Conservation (phyloP, 1,139 yeast genomes). For the Meyerozyma elateridarum region DNA sequence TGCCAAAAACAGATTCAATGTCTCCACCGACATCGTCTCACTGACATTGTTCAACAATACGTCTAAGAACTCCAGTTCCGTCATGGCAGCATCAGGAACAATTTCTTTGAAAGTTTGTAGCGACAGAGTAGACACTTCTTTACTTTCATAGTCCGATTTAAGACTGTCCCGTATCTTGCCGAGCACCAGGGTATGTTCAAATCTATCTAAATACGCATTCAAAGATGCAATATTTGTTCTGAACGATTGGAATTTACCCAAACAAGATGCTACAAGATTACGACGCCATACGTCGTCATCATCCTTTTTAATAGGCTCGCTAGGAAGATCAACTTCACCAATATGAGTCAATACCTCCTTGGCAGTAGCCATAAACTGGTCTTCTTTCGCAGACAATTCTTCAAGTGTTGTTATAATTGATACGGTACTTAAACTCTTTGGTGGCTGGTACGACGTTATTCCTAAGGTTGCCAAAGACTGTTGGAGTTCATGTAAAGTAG, state of each 20-base stretch:
- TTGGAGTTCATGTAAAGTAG: neutral
- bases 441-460: neutral
- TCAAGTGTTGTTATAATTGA: no score
- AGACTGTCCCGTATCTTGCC: neutral
- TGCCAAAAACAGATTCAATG: neutral
- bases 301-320: no score
- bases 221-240: neutral
- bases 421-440: neutral
- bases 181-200: neutral
- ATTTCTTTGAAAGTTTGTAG: no score
- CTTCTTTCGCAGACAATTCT: slow-evolving; percentile 1
- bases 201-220: neutral
- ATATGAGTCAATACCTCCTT: neutral
- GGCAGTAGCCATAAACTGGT: neutral
- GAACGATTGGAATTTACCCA: slow-evolving; percentile 2
- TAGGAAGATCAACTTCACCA: neutral
- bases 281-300: neutral
- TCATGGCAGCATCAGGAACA: no score
- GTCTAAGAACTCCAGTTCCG: slow-evolving; percentile 2
- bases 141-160: neutral
- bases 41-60: slow-evolving; percentile 1
- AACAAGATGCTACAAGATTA: neutral
- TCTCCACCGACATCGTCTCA: neutral
- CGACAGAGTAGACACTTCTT: neutral
- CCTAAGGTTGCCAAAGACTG: neutral